phyloP scores from a whole-genome alignment of 2,329 filamentous ascomycete species.

The Simplicillium sp. region DNA sequence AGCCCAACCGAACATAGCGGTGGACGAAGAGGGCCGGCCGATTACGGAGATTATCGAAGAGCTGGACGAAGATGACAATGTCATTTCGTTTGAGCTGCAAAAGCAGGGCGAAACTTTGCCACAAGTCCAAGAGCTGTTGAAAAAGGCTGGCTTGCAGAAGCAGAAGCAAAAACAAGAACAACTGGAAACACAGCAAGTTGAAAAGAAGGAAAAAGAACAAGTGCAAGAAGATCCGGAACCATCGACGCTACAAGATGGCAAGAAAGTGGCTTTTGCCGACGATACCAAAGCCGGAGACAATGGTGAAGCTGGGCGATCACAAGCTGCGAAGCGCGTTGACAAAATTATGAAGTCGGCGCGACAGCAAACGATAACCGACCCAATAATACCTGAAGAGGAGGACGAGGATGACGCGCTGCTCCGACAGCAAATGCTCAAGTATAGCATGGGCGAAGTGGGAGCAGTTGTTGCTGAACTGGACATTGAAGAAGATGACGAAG shows the following conservation, averaged over 20 bases:
- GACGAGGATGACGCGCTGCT: conserved; percentile 70
- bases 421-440: conserved; percentile 82
- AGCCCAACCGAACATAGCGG: conserved; percentile 45
- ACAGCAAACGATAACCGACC: conserved; percentile 28
- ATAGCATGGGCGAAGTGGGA: conserved; percentile 80
- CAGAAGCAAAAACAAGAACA: conserved; percentile 13
- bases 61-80: conserved; percentile 81
- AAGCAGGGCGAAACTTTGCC: conserved; percentile 59
- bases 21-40: conserved; percentile 61
- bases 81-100: conserved; percentile 58
- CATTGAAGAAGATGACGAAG: conserved; percentile 59
- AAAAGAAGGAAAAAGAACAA: not conserved
- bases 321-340: conserved; percentile 39
- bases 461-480: conserved; percentile 88
- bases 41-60: conserved; percentile 89
- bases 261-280: conserved; percentile 54
- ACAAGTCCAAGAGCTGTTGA: conserved; percentile 61
- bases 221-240: conserved; percentile 17
- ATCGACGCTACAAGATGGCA: conserved; percentile 16
- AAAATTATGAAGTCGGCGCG: conserved; percentile 47
- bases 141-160: conserved; percentile 64
- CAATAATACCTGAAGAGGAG: conserved; percentile 63
- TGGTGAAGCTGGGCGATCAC: conserved; percentile 22
- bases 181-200: not conserved
- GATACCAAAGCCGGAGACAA: conserved; percentile 43